Conservation (phyloP, 2,329 filamentous ascomycete genomes). For the Trichophyton rubrum region DNA sequence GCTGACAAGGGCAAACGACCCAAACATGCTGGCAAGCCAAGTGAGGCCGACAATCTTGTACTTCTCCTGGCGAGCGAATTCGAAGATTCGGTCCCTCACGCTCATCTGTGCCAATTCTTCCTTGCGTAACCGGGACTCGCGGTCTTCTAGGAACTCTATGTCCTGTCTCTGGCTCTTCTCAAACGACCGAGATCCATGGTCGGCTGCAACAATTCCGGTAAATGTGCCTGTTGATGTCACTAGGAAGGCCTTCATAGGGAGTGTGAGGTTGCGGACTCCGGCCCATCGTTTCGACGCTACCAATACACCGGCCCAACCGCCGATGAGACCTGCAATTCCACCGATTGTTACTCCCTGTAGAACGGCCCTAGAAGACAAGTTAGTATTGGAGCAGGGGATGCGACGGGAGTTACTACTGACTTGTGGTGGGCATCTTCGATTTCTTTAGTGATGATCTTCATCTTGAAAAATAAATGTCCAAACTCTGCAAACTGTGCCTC, state of each 20-base stretch:
- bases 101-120: slow-evolving; percentile 46
- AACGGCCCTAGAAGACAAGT: slow-evolving; percentile 43
- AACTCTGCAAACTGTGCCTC: too few species aligned
- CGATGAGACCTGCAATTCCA: slow-evolving; percentile 52
- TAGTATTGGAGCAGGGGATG: background rate
- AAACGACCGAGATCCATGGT: slow-evolving; percentile 58
- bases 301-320: slow-evolving; percentile 57
- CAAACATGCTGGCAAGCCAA: slow-evolving; percentile 70
- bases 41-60: slow-evolving; percentile 74
- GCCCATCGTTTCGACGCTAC: slow-evolving; percentile 58
- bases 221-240: slow-evolving; percentile 73
- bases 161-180: slow-evolving; percentile 58
- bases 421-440: slow-evolving; percentile 79
- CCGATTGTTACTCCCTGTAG: slow-evolving; percentile 68
- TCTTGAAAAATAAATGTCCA: slow-evolving; percentile 31
- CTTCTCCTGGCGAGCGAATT: slow-evolving; percentile 67
- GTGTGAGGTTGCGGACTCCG: slow-evolving; percentile 65
- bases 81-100: slow-evolving; percentile 47
- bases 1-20: slow-evolving; percentile 62
- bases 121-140: slow-evolving; percentile 44
- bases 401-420: slow-evolving; percentile 29
- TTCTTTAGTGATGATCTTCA: slow-evolving; percentile 95
- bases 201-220: slow-evolving; percentile 74
- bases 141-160: slow-evolving; percentile 51
- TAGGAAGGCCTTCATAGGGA: slow-evolving; percentile 86